These are phyloP conservation scores for Hygrocybe punicea DNA, from an alignment of 768 basidiomycete species.

Conservation along the genomic window DNA sequence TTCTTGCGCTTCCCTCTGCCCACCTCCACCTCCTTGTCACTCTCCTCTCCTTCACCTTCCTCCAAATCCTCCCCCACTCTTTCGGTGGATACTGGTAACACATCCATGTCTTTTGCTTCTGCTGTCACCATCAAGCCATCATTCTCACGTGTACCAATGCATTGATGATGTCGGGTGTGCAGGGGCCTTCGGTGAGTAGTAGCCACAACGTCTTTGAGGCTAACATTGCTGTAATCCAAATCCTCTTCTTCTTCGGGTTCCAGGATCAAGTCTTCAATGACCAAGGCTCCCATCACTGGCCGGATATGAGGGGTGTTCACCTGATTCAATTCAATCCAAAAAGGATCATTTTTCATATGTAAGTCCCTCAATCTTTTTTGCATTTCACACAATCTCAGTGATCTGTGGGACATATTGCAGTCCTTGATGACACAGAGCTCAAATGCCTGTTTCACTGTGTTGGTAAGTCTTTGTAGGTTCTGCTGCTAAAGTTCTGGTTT, in stretches of 20 bases:
- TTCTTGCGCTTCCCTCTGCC: neutral
- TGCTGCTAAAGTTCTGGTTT: too few relatives aligned
- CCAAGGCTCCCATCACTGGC: neutral
- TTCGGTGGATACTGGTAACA: neutral
- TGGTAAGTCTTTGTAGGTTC: too few relatives aligned
- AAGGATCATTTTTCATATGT: neutral
- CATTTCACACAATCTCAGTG: slow-evolving; percentile 1
- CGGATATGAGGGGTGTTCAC: too few relatives aligned
- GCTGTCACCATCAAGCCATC: neutral
- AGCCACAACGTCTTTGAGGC: slow-evolving; percentile 1
- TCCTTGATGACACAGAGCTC: too few relatives aligned
- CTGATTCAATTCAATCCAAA: too few relatives aligned
- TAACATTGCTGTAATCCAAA: slow-evolving; percentile 1
- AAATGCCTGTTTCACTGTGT: too few relatives aligned
- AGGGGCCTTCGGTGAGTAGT: slow-evolving; percentile 1
- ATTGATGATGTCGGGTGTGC: neutral
- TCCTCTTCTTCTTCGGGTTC: slow-evolving; percentile 3
- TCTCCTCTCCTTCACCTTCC: neutral
- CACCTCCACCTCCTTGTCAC: neutral
- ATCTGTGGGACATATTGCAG: neutral
- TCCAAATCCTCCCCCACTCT: too few relatives aligned
- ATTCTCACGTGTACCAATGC: neutral
- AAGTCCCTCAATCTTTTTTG: neutral
- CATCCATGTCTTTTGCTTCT: neutral
- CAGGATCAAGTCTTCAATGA: neutral